Percentiles rank a stretch among this genome's conserved stretches.
Evolutionary conservation across 192 early-diverging fungal genomes (phyloP).

Genomic region (Lobosporangium transversale): DNA sequence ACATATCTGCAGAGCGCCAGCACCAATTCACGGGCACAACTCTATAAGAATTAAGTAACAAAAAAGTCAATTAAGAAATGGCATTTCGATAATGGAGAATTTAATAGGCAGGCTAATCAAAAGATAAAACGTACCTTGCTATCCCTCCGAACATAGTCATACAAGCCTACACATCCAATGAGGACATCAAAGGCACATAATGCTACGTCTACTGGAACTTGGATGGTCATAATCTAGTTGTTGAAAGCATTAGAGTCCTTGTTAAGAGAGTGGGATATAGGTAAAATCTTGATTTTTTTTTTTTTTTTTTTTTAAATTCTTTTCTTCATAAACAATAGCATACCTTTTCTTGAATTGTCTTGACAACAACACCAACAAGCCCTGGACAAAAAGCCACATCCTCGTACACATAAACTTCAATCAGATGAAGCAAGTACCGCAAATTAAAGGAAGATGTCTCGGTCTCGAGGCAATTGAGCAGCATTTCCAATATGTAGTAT

Average conservation of each 20-base stretch:
- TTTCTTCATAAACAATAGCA: no score
- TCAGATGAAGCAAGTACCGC: conserved; percentile 71
- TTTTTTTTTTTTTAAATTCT: conserved; percentile 1
- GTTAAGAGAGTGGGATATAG: not conserved
- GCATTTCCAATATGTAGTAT: conserved; percentile 72
- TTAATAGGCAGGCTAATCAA: no score
- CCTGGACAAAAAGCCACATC: conserved; percentile 82
- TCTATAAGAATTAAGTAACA: no score
- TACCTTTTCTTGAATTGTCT: conserved; percentile 84
- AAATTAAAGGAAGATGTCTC: conserved; percentile 73
- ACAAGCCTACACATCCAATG: conserved; percentile 68
- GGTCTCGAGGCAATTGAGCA: conserved; percentile 70
- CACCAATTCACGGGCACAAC: conserved; percentile 73
- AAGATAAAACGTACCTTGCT: conserved; percentile 76
- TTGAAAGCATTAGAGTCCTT: not conserved
- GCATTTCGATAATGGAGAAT: no score
- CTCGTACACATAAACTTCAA: conserved; percentile 77
- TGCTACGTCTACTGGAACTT: conserved; percentile 67
- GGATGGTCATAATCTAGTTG: conserved; percentile 69
- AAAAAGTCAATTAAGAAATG: no score
- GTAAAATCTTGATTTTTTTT: not conserved
- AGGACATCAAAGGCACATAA: conserved; percentile 71
- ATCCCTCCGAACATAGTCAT: conserved; percentile 72
- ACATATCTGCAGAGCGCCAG: conserved; percentile 77
- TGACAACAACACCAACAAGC: conserved; percentile 71